These are phyloP conservation scores for Penicillium sp. DNA, from an alignment of 2,329 filamentous ascomycete genomes.

Conservation along the genomic window DNA sequence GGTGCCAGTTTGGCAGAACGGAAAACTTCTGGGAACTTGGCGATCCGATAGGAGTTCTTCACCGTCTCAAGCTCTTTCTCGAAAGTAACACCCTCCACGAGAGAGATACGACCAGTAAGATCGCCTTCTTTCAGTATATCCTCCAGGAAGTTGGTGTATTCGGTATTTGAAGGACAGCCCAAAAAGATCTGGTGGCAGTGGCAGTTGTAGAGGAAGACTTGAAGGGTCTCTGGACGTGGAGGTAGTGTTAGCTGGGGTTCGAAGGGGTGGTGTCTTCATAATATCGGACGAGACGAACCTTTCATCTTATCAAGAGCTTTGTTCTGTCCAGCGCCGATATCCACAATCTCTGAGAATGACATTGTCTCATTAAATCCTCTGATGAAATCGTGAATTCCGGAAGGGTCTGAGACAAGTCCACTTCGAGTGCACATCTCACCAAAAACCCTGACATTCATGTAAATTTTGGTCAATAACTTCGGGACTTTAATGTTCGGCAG, in stretches of 20 bases:
- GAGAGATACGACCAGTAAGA: constrained; percentile 54
- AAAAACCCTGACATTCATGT: constrained; percentile 58
- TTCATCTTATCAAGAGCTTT: constrained; percentile 54
- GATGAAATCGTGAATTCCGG: constrained; percentile 56
- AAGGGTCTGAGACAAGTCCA: constrained; percentile 49
- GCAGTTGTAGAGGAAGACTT: constrained; percentile 59
- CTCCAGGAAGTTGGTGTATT: constrained; percentile 59
- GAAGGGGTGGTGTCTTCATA: neutral
- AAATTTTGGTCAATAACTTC: constrained; percentile 58
- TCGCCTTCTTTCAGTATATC: constrained; percentile 51
- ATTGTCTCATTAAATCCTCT: constrained; percentile 59
- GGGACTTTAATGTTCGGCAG: constrained; percentile 48
- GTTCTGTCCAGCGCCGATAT: constrained; percentile 51
- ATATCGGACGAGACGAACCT: constrained; percentile 38
- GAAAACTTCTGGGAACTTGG: constrained; percentile 59
- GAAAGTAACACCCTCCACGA: constrained; percentile 62
- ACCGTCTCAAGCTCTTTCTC: constrained; percentile 56
- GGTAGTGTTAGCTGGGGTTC: constrained; percentile 29
- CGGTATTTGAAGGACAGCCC: constrained; percentile 62
- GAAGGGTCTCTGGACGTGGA: constrained; percentile 53
- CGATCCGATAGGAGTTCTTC: constrained; percentile 52
- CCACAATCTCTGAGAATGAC: constrained; percentile 56
- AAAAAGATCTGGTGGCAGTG: constrained; percentile 66
- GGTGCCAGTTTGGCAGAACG: constrained; percentile 55
- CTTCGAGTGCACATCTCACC: constrained; percentile 52